Base-by-base conservation (phyloP, 352 stramenopile species). In the Pythium brachiatum region DNA sequence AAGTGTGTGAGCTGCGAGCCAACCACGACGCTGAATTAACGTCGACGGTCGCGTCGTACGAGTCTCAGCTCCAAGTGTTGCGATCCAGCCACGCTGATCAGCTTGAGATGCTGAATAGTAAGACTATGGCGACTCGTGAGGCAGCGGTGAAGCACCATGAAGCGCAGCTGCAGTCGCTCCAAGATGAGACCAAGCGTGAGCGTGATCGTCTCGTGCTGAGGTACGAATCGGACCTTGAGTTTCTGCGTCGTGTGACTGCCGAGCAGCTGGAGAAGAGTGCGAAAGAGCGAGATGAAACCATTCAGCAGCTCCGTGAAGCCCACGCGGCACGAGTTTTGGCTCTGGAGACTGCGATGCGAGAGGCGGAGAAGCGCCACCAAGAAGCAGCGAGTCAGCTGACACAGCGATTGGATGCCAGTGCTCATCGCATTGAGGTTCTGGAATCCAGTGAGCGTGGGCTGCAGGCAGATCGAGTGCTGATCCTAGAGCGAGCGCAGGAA, bases 221-320 rank as follows among this genome's bases (percentile, higher is more conserved):
- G 23, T 85, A 88, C 53, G 81, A 88, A 34, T 78, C 76, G 1
- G 60, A 87, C 21, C 41, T 90, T 7, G 75, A 85, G 25, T 29
- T 59, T 1, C 43, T 85, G 13, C 83, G 70, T 20, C 60, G 64
- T 16, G 36, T 57, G 3, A 81, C 46, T n/a, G 64, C 52, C 47
- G 74, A 79, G 31, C 64, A 79, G n/a, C 36, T 83, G 2, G 74
- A 83, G 18, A 74, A 62, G 11, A 57, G 26, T 0, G 43, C 63
- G 12, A 72, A 69, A 1, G 29, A 69, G 15, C 66, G 79, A 5
- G 69, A 87, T 26, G 39, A 52, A 1, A 69, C 69, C 7, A 48
- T 77, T 3, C 25, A 51, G 29, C 75, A 85, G 34, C 52, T 90
- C 8, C 75, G 81, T 5, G 79, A 89, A 11, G 53, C 59, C 0